These are phyloP conservation scores for Lagenaria siceraria DNA, from an alignment of 306 rosid genomes.

Conservation along the genomic window DNA sequence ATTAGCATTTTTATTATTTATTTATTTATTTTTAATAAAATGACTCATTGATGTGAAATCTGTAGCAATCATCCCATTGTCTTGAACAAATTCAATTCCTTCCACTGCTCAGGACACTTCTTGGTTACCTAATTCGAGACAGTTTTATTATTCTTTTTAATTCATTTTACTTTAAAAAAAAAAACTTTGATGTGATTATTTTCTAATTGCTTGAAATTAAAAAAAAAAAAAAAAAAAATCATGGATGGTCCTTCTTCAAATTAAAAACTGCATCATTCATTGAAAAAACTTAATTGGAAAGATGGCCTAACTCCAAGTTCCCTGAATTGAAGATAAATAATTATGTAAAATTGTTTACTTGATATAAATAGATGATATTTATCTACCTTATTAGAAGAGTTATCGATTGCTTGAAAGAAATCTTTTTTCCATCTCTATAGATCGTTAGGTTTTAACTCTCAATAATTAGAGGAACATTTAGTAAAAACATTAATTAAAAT, in stretches of 20 bases:
- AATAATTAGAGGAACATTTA: not conserved
- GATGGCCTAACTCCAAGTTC: not conserved
- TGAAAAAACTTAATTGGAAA: not conserved
- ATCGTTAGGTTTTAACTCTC: not conserved
- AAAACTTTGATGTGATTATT: not conserved
- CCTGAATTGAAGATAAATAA: not conserved
- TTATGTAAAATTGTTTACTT: not conserved
- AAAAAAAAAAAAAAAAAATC: not conserved
- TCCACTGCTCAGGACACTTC: not conserved
- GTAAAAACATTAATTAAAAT: not conserved
- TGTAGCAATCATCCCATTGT: not conserved
- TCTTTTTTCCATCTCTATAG: not conserved
- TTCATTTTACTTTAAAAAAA: not conserved
- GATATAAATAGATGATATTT: not conserved
- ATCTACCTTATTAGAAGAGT: not conserved
- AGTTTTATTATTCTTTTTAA: not conserved
- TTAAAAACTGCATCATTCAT: not conserved
- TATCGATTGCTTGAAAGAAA: not conserved
- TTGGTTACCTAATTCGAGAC: conserved; percentile 4
- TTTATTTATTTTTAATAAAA: not conserved
- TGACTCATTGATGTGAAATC: not conserved
- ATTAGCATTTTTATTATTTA: not conserved
- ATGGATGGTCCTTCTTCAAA: not conserved
- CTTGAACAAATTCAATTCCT: not conserved
- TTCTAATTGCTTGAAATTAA: not conserved